A percentile compares a stretch with the other conserved stretches of the same genome.
phyloP scores from a whole-genome alignment of 768 basidiomycete species.

The Inosperma sp. region DNA sequence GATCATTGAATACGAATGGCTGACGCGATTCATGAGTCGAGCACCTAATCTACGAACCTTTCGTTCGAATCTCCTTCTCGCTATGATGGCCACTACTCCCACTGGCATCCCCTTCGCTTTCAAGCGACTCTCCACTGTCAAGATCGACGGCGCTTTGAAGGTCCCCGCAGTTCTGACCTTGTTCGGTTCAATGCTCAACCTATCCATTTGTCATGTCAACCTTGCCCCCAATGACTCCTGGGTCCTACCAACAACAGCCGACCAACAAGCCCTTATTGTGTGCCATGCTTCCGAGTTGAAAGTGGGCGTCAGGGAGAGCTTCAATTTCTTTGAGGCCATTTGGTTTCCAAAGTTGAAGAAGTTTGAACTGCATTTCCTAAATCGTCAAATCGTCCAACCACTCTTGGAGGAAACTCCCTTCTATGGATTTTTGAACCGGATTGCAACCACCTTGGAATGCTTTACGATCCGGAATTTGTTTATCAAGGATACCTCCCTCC shows the following conservation, averaged over 20 bases:
- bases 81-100: not conserved
- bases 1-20: not conserved
- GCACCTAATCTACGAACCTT: slow-evolving; percentile 7
- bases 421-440: slow-evolving; percentile 1
- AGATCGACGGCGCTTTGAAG: not conserved
- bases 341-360: slow-evolving; percentile 1
- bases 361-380: slow-evolving; percentile 4
- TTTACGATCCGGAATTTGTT: slow-evolving; percentile 8
- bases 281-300: slow-evolving; percentile 2
- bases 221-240: slow-evolving; percentile 1
- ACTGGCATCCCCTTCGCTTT: not conserved
- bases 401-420: not conserved
- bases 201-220: slow-evolving; percentile 2
- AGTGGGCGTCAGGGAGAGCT: not conserved
- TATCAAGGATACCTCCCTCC: slow-evolving; percentile 5
- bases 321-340: slow-evolving; percentile 3
- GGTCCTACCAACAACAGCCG: too few species aligned
- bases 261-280: not conserved
- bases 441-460: not conserved
- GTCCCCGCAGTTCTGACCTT: not conserved
- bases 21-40: slow-evolving; percentile 1
- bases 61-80: not conserved
- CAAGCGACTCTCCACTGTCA: not conserved
- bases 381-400: not conserved
- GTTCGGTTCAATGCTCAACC: slow-evolving; percentile 2